Conservation (phyloP, 805 yeast species). For the Phaffomyces antillensis region DNA sequence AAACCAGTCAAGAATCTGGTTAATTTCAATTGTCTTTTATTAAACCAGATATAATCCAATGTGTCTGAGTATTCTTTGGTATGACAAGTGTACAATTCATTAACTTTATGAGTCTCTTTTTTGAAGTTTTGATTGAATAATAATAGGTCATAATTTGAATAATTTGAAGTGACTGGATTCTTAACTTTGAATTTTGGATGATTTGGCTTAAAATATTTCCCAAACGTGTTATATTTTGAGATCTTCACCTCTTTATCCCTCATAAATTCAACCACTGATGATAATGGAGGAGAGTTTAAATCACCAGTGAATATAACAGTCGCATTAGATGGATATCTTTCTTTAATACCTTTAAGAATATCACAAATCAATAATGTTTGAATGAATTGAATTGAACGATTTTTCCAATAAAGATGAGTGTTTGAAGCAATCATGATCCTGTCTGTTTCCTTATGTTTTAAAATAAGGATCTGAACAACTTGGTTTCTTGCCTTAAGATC, state of each 20-base stretch:
- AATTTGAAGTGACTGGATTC: constrained; percentile 24
- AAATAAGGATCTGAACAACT: constrained; percentile 45
- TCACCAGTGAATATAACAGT: constrained; percentile 48
- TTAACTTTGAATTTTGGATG: constrained; percentile 22
- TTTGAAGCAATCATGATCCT: constrained; percentile 42
- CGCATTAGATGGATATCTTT: constrained; percentile 18
- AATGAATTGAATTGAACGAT: constrained; percentile 45
- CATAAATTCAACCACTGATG: constrained; percentile 41
- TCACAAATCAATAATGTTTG: constrained; percentile 42
- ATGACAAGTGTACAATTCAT: constrained; percentile 33
- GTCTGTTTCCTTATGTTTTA: constrained; percentile 36
- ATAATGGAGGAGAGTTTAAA: constrained; percentile 44
- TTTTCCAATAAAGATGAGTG: constrained; percentile 58
- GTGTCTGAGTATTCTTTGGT: constrained; percentile 44
- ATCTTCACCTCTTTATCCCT: constrained; percentile 18
- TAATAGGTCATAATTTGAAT: constrained; percentile 25
- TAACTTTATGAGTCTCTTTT: constrained; percentile 2
- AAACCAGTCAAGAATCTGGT: constrained; percentile 47
- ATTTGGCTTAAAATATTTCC: constrained; percentile 5
- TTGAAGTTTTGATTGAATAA: constrained; percentile 1
- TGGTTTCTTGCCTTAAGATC: constrained; percentile 40
- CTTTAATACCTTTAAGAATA: constrained; percentile 24
- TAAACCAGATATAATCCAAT: constrained; percentile 55
- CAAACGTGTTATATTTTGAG: constrained; percentile 21
- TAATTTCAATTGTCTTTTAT: constrained; percentile 31